A percentile compares a stretch with the other conserved stretches of the same genome.
phyloP scores from a whole-genome alignment of 2,329 filamentous ascomycete genomes.

The Chaetothyriales sp. region DNA sequence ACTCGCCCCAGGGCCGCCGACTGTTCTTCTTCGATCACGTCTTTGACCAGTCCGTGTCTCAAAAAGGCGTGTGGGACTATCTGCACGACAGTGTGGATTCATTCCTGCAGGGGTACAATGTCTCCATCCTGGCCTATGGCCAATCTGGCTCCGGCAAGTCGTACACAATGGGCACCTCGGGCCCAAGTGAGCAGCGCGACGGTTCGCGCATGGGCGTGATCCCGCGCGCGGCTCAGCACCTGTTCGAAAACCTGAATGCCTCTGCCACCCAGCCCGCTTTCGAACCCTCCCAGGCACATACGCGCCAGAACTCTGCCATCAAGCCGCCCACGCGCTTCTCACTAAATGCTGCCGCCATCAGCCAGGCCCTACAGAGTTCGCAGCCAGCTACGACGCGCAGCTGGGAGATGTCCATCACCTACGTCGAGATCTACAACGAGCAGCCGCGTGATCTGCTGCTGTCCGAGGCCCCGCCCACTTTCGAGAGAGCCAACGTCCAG shows the following conservation, averaged over 20 bases:
- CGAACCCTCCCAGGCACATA: conserved; percentile 33
- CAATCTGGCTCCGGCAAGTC: conserved; percentile 97
- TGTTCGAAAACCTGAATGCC: conserved; percentile 63
- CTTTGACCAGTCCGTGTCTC: conserved; percentile 66
- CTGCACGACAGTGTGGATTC: conserved; percentile 75
- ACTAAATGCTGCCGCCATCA: conserved; percentile 38
- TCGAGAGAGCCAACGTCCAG: conserved; percentile 64
- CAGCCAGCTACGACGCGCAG: conserved; percentile 47
- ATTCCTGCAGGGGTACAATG: conserved; percentile 95
- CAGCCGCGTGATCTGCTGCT: conserved; percentile 79
- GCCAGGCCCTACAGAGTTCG: conserved; percentile 22
- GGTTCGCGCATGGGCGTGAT: conserved; percentile 75
- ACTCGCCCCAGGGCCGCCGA: conserved; percentile 82
- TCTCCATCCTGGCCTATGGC: conserved; percentile 89
- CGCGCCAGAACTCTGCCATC: conserved; percentile 51
- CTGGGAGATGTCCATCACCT: conserved; percentile 88
- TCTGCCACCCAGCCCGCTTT: conserved; percentile 35
- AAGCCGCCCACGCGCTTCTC: conserved; percentile 69
- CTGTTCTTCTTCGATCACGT: conserved; percentile 95
- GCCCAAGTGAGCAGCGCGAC: conserved; percentile 60
- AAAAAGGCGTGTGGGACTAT: conserved; percentile 91
- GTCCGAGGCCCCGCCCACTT: conserved; percentile 51
- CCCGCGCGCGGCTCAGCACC: conserved; percentile 66
- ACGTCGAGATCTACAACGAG: conserved; percentile 97
- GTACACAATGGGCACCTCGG: conserved; percentile 96